Base-by-base conservation (phyloP, 495 filamentous ascomycete species). In the Talaromyces liani region DNA sequence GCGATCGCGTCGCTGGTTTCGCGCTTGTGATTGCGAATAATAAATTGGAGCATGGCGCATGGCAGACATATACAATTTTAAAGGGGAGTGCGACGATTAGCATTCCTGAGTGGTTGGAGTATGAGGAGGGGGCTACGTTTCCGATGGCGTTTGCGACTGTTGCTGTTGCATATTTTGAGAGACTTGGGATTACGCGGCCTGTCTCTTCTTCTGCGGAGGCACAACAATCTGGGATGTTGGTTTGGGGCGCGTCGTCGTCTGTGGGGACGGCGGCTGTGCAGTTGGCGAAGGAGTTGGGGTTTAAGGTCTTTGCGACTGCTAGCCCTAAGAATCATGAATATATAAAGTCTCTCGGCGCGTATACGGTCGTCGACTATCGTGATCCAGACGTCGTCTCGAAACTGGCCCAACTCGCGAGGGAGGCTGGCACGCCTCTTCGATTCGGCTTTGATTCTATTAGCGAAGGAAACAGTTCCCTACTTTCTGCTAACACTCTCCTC, bases 191-290 rank as follows among this genome's bases (percentile, higher is more conserved):
- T 58, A 0, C 29, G 0, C 27, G 56, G 3, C 56, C 56, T 33
- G 56, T 33, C 29, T 4, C 12, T n/a, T 25, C 41, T 12, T 12
- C 14, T 12, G 3, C 5, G n/a, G 25, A 61, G 29, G 3, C 25
- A 5, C 59, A 29, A 7, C 39, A 47, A 6, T 16, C 59, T 20
- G 72, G 69, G 2, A 73, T 79, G 9, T 64, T 82, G 24, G 64
- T 83, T 58, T 84, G 81, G 82, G 82, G 82, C 1, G 82, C 68
- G 3, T 68, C 78, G 51, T 77, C 74, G 56, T 81, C 74, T 61
- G 67, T 80, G 3, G 79, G 80, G 0, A 72, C 66, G 6, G 62
- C 70, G 27, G 68, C 73, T 2, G 66, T 84, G 12, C 82, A 84
- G 63, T 54, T 68, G 3, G 80, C 79, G 0, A 73, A 68, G 33